These are phyloP conservation scores for Ophiostoma montium DNA, from an alignment of 2,329 filamentous ascomycete species.

Conservation along the genomic window DNA sequence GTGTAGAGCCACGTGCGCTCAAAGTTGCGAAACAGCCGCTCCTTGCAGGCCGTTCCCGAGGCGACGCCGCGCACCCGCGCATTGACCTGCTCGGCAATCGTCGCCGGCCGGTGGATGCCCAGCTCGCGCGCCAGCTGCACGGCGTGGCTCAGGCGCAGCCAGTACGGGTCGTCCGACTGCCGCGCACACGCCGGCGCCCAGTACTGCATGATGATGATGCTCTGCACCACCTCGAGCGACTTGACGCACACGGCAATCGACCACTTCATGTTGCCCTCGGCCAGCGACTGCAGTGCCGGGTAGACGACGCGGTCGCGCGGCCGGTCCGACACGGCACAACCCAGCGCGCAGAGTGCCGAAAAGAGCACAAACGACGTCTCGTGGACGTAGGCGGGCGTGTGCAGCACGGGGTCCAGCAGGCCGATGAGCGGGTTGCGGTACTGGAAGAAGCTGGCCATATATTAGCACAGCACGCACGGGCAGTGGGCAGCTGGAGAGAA, in stretches of 20 bases:
- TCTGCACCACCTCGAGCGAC: slow-evolving; percentile 16
- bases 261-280: slow-evolving; percentile 17
- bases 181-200: slow-evolving; percentile 14
- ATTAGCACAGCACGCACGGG: neutral
- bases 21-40: slow-evolving; percentile 13
- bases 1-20: slow-evolving; percentile 14
- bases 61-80: slow-evolving; percentile 6
- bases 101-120: slow-evolving; percentile 13
- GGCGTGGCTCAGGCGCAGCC: slow-evolving; percentile 16
- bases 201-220: slow-evolving; percentile 16
- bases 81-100: slow-evolving; percentile 14
- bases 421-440: slow-evolving; percentile 15
- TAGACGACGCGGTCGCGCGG: slow-evolving; percentile 16
- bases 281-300: slow-evolving; percentile 13
- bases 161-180: slow-evolving; percentile 16
- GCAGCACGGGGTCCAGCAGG: slow-evolving; percentile 15
- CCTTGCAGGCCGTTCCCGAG: slow-evolving; percentile 2
- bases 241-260: slow-evolving; percentile 17
- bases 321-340: slow-evolving; percentile 16
- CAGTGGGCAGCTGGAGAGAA: neutral
- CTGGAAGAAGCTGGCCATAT: slow-evolving; percentile 14
- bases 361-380: slow-evolving; percentile 16
- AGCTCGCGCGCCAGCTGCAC: slow-evolving; percentile 15
- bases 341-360: slow-evolving; percentile 15
- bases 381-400: slow-evolving; percentile 16